phyloP scores from a whole-genome alignment of 1,139 yeast genomes.

The Taphrina wiesneri region DNA sequence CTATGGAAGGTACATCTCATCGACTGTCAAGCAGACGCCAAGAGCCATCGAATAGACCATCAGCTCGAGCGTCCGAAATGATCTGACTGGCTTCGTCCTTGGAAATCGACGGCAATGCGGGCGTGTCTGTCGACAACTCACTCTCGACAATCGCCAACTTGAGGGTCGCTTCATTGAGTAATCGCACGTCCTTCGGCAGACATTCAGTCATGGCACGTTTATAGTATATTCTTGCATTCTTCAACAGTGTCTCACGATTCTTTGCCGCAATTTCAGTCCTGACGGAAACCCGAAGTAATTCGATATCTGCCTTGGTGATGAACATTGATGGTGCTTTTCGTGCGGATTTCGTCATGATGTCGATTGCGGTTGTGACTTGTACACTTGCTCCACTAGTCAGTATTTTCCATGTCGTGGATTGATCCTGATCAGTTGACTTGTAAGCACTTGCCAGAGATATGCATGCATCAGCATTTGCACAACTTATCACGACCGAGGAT shows the following conservation, averaged over 20 bases:
- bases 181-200: slow-evolving; percentile 21
- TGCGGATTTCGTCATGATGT: background rate
- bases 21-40: slow-evolving; percentile 17
- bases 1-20: too few relatives aligned
- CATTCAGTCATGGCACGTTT: slow-evolving; percentile 26
- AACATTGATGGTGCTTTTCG: slow-evolving; percentile 9
- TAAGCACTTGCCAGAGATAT: slow-evolving; percentile 9
- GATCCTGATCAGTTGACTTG: background rate
- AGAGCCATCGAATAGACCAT: slow-evolving; percentile 18
- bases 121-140: slow-evolving; percentile 7
- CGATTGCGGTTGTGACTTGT: slow-evolving; percentile 14
- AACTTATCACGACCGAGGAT: background rate
- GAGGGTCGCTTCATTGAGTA: slow-evolving; percentile 13
- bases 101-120: slow-evolving; percentile 5
- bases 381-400: slow-evolving; percentile 14
- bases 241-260: slow-evolving; percentile 13
- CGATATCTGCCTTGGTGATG: slow-evolving; percentile 26
- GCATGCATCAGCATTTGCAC: slow-evolving; percentile 25
- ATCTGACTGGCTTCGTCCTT: slow-evolving; percentile 27
- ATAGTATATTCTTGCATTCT: slow-evolving; percentile 23
- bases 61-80: slow-evolving; percentile 25
- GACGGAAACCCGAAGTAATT: slow-evolving; percentile 15
- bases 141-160: slow-evolving; percentile 24
- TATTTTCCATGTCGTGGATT: slow-evolving; percentile 13
- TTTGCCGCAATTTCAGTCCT: background rate